Base-by-base conservation (phyloP, 495 filamentous ascomycete species). In the Friedmanniomyces simplex region DNA sequence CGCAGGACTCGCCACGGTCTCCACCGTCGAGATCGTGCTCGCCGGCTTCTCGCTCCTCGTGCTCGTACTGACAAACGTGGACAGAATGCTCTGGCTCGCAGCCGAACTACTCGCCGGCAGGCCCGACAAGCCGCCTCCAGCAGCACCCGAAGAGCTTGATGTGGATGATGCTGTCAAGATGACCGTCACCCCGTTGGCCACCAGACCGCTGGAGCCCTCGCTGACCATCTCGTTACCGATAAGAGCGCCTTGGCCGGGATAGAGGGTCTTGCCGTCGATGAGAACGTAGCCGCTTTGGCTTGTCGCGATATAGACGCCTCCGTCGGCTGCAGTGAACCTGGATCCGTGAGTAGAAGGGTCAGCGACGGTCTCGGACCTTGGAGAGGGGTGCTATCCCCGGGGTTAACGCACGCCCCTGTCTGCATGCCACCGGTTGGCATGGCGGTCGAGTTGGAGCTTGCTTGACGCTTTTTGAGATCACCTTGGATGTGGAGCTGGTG, bases 301-400 rank as follows among this genome's bases (percentile, higher is more conserved):
- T 7, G 47, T 57, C 7, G 50, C 47, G 8, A n/a, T 26, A 28
- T 57, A 57, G 30, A 50, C 22, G 1, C 55, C 55, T 5, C 55
- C 55, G 24, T 57, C 55, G 16, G 21, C n/a, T 13, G 28, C 55
- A 20, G 55, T 57, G 55, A 57, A 57, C n/a, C n/a, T n/a, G n/a
- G n/a, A n/a, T n/a, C n/a, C n/a, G n/a, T n/a, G n/a, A n/a, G n/a
- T n/a, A n/a, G n/a, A n/a, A n/a, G n/a, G n/a, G n/a, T n/a, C n/a
- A n/a, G n/a, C n/a, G n/a, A n/a, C n/a, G n/a, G n/a, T n/a, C n/a
- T n/a, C n/a, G n/a, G n/a, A n/a, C n/a, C n/a, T n/a, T n/a, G n/a
- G n/a, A n/a, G n/a, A n/a, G n/a, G n/a, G n/a, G n/a, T n/a, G n/a
- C n/a, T n/a, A n/a, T n/a, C n/a, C n/a, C n/a, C n/a, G n/a, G n/a